These are phyloP conservation scores for Rhizopus arrhizus DNA, from an alignment of 371 early-diverging fungal species.

Conservation along the genomic window DNA sequence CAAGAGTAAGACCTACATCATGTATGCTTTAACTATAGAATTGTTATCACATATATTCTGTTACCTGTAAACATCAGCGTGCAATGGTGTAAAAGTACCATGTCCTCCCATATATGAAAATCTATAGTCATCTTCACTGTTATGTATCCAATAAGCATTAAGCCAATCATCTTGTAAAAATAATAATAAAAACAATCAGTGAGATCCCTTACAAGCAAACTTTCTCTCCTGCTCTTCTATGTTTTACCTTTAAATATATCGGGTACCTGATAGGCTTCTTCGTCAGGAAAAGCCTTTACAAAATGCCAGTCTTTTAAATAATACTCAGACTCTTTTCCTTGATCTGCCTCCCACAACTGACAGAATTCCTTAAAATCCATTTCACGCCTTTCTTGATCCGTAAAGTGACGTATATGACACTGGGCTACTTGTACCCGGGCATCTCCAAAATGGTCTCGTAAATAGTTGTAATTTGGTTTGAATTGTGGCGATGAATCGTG, in stretches of 20 bases:
- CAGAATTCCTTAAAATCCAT: constrained; percentile 62
- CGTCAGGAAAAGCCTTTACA: constrained; percentile 50
- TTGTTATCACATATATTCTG: background rate
- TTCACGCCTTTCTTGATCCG: constrained; percentile 59
- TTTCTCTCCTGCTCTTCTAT: background rate
- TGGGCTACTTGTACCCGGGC: constrained; percentile 61
- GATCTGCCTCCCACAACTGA: constrained; percentile 45
- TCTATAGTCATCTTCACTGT: constrained; percentile 67
- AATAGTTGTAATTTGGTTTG: constrained; percentile 45
- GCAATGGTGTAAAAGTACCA: constrained; percentile 77
- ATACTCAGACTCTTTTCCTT: constrained; percentile 25
- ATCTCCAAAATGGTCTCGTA: constrained; percentile 34
- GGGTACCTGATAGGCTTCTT: constrained; percentile 51
- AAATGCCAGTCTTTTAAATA: constrained; percentile 82
- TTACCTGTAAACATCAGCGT: constrained; percentile 73
- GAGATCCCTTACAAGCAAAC: background rate
- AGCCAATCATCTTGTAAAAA: constrained; percentile 69
- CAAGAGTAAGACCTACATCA: constrained; percentile 69
- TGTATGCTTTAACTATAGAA: background rate
- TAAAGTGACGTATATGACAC: constrained; percentile 58
- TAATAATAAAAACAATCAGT: background rate
- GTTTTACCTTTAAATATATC: constrained; percentile 55
- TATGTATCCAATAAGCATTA: constrained; percentile 64
- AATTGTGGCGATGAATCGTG: constrained; percentile 15
- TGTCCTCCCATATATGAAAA: constrained; percentile 75